Base-by-base conservation (phyloP, 805 yeast genomes). In the Kluyveromyces lactis region DNA sequence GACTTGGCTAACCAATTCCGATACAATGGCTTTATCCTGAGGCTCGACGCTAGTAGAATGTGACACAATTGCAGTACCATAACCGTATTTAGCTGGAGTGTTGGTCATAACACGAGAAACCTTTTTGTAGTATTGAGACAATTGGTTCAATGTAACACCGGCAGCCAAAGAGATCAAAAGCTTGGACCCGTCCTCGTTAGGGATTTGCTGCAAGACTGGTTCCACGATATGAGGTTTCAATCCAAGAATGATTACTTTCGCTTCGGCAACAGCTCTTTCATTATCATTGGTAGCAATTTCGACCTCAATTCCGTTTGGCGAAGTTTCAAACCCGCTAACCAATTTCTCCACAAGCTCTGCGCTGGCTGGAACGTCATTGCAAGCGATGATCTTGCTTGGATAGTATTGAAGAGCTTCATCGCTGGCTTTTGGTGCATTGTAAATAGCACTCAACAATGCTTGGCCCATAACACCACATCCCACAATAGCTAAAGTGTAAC, bases 401-500 rank as follows among this genome's bases (percentile, higher is more conserved):
- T 72, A 73, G 4, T 80, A 51, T 8, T 47, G 45, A 21, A 58
- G 48, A 29, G 52, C 56, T 18, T 66, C 63, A 9, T 44, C 36
- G 3, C 37, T 38, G 10, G 51, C 50, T 24, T 51, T 52, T 30
- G 59, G 60, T 4, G 64, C 64, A 24, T 51, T 52, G 44, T 55
- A 56, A 29, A 60, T 58, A 9, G 97, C 95, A 10, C 85, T 71
- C 24, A 86, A 72, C 34, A 92, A 85, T 9, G 97, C 96, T 13
- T 90, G 81, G 43, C 97, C 97, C 86, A 92, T 85, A 40, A 84
- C 87, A 44, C 99, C 99, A 53, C 95, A 78, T 26, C 97, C 99
- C 40, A 92, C 70, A 23, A 92, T 78, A 13, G 89, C 73, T 39
- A 90, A 64, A 3, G 86, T 81, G 65, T 74, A 75, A 33, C 52